Evolutionary conservation across 2,329 filamentous ascomycete genomes (phyloP).

Genomic region (Thielaviopsis euricoi): DNA sequence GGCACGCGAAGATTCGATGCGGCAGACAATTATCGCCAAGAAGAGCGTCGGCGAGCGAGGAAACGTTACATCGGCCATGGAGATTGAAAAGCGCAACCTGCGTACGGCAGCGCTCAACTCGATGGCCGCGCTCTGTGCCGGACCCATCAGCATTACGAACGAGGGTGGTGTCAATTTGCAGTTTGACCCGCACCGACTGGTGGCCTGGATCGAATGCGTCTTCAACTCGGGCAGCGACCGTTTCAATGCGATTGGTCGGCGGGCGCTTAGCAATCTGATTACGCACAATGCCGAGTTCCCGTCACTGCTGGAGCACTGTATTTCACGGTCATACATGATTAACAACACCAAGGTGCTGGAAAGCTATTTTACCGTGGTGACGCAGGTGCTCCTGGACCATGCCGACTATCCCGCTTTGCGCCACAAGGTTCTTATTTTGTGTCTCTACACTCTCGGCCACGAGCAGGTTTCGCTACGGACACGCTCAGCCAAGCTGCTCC

Average conservation of each 20-base stretch:
- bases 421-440: constrained; percentile 79
- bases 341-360: constrained; percentile 70
- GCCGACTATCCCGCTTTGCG: constrained; percentile 71
- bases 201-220: constrained; percentile 89
- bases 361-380: constrained; percentile 89
- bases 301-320: constrained; percentile 74
- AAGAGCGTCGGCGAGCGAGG: constrained; percentile 61
- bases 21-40: constrained; percentile 66
- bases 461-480: constrained; percentile 78
- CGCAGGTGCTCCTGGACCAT: constrained; percentile 68
- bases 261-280: constrained; percentile 78
- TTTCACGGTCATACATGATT: constrained; percentile 76
- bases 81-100: constrained; percentile 90
- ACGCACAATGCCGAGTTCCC: constrained; percentile 77
- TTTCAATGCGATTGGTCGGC: constrained; percentile 75
- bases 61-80: constrained; percentile 74
- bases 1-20: constrained; percentile 71
- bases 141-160: constrained; percentile 71
- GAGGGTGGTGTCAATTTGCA: constrained; percentile 77
- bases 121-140: constrained; percentile 83
- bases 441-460: constrained; percentile 83
- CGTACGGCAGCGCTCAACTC: constrained; percentile 80
- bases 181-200: constrained; percentile 83
- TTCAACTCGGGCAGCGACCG: constrained; percentile 85
- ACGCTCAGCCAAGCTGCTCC: constrained; percentile 68